Evolutionary conservation across 441 rosid genomes (phyloP).

Genomic region (Breynia disticha): DNA sequence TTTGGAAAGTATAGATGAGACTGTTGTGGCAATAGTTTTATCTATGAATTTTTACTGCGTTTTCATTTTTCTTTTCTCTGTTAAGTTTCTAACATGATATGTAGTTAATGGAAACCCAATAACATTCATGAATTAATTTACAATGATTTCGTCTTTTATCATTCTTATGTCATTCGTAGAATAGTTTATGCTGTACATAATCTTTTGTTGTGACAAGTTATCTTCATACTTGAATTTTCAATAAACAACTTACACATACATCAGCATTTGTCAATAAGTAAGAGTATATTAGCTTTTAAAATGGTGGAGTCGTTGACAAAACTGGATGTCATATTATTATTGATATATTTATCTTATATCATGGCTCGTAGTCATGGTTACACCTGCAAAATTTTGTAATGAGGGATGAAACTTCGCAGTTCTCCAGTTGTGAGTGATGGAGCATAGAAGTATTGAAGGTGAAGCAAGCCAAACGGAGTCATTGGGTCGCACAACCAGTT

Average conservation of each 20-base stretch:
- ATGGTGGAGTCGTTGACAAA: background rate
- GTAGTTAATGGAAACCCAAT: too few species aligned
- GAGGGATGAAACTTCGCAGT: constrained; percentile 4
- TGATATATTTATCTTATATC: background rate
- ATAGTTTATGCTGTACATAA: background rate
- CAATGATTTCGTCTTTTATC: background rate
- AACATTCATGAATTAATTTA: background rate
- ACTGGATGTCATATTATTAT: constrained; percentile 3
- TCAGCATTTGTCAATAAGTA: too few species aligned
- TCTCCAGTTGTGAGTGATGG: constrained; percentile 34
- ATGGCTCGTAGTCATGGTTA: background rate
- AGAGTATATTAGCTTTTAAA: too few species aligned
- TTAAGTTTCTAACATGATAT: too few species aligned
- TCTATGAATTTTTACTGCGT: too few species aligned
- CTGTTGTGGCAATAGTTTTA: too few species aligned
- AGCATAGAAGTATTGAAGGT: constrained; percentile 13
- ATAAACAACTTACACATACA: too few species aligned
- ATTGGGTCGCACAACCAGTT: constrained; percentile 40
- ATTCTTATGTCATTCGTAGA: background rate
- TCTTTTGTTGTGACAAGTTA: background rate
- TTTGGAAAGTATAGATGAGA: too few species aligned
- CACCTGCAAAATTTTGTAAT: constrained; percentile 4
- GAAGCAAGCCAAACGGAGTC: constrained; percentile 26
- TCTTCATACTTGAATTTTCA: too few species aligned
- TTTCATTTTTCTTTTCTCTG: too few species aligned